Evolutionary conservation across 306 rosid species (phyloP), one percentile per base, ranked within the genome.

Genomic region (Cicer arietinum): DNA sequence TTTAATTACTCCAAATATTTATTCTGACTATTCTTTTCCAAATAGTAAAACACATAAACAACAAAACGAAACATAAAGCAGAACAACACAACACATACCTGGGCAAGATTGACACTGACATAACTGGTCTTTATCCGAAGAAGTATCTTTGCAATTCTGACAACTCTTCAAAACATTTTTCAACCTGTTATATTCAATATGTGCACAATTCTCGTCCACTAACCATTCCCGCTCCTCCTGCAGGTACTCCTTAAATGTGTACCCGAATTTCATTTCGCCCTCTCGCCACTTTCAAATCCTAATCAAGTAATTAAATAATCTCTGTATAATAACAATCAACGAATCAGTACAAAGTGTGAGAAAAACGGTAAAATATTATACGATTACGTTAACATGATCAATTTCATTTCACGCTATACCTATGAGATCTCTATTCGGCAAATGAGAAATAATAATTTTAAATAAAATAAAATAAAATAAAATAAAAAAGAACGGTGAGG

Each of bases 121-220:
- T 41, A 70, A 14, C 59, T 71, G 85, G 14, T 79, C 70, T 2
- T 71, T 13, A 17, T 71, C 58, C 43, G 66, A 59, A 64, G 82
- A 76, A 14, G 25, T 69, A 17, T 81, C 7, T 54, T 81, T 85
- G n/a, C 88, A 88, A 54, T 47, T 67, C 77, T 71, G 83, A 69
- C 98, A 93, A 61, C 79, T 88, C 86, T 88, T 91, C 7, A 93
- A 85, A 16, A 93, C 98, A n/a, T 88, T 88, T 83, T 93, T 93
- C 39, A 93, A 80, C 71, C 88, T 80, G 74, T 86, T 82, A 30
- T 91, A 94, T 78, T 91, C 96, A 7, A 94, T 86, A 67, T 91
- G 87, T 0, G 87, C 88, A 77, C 92, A 87, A 61, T 91, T 86
- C 11, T 76, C 67, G 37, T 86, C 93, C 79, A 90, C 14, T 25